Evolutionary conservation across 2,329 filamentous ascomycete species (phyloP).

Genomic region (Dactylonectria macrodidyma): DNA sequence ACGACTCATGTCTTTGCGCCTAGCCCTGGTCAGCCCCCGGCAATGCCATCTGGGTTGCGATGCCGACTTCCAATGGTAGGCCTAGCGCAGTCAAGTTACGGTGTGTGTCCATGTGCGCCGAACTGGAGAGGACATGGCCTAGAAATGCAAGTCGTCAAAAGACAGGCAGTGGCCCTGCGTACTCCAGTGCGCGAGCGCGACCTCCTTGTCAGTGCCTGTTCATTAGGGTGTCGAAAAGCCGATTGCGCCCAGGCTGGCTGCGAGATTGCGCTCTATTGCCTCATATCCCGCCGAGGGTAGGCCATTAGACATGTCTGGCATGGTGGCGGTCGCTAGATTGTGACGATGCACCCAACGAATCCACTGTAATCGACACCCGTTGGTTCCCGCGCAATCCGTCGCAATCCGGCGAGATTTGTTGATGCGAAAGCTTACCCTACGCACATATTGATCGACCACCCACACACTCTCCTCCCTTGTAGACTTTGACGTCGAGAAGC

Average conservation of each 20-base stretch:
- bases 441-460: conserved; percentile 6
- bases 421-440: conserved; percentile 33
- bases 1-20: conserved; percentile 33
- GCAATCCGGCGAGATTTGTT: conserved; percentile 37
- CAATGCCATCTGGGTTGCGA: conserved; percentile 35
- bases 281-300: conserved; percentile 38
- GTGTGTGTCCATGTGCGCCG: conserved; percentile 39
- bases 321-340: conserved; percentile 45
- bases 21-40: conserved; percentile 18
- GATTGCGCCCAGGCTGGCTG: conserved; percentile 28
- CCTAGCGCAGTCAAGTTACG: conserved; percentile 45
- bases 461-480: background rate
- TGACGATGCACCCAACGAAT: conserved; percentile 38
- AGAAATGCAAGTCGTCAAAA: conserved; percentile 18
- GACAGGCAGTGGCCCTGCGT: conserved; percentile 10
- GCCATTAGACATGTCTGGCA: conserved; percentile 38
- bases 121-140: background rate
- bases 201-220: conserved; percentile 5
- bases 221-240: conserved; percentile 7
- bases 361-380: conserved; percentile 37
- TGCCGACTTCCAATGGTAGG: conserved; percentile 37
- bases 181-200: background rate
- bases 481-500: background rate
- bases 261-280: conserved; percentile 32
- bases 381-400: conserved; percentile 40